Evolutionary conservation across 371 early-diverging fungal species (phyloP).

Genomic region (Mortierella polycephala): DNA sequence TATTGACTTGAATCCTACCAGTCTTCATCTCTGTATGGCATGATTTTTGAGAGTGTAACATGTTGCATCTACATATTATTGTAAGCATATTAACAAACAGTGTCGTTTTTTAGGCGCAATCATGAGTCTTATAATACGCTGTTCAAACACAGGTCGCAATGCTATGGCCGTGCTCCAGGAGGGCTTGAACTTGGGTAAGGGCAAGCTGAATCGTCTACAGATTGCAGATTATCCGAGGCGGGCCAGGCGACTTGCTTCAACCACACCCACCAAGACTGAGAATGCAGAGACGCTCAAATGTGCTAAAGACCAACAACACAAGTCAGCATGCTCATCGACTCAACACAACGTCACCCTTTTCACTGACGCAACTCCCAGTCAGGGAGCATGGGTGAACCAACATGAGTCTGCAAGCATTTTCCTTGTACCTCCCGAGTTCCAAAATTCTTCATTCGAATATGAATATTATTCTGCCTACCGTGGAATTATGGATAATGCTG

Average conservation of each 20-base stretch:
- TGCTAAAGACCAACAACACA: too few species aligned
- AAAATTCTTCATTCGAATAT: neutral
- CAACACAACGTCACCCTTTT: neutral
- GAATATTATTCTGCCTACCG: neutral
- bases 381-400: neutral
- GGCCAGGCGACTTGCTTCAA: constrained; percentile 11
- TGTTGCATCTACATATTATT: too few species aligned
- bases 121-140: neutral
- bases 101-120: too few species aligned
- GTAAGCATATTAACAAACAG: too few species aligned
- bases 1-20: too few species aligned
- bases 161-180: neutral
- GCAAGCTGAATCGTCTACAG: neutral
- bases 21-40: too few species aligned
- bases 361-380: neutral
- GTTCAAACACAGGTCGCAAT: neutral
- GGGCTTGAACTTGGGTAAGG: neutral
- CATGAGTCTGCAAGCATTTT: neutral
- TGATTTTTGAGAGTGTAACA: too few species aligned
- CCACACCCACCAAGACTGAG: too few species aligned
- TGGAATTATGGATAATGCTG: neutral
- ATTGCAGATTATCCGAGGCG: neutral
- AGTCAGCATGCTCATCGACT: neutral
- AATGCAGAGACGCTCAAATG: too few species aligned
- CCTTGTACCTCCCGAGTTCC: neutral